These are phyloP conservation scores for Perilla frutescens DNA, from an alignment of 257 asterid genomes.

Conservation along the genomic window DNA sequence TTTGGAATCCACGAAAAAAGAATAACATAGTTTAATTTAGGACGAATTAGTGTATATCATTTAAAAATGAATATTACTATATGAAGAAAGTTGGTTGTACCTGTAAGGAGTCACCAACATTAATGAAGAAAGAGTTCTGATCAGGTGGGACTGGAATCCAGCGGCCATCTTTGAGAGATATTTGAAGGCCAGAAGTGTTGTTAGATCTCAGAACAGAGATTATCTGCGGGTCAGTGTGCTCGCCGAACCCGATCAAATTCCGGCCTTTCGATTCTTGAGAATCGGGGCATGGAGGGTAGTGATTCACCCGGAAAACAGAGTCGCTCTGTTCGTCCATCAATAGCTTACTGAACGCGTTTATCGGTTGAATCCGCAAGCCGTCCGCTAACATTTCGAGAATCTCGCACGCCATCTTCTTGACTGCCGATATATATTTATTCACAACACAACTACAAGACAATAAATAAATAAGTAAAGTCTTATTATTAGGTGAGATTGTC, in stretches of 20 bases:
- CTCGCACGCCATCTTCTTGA: constrained; percentile 68
- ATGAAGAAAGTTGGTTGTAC: constrained; percentile 36
- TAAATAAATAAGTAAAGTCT: too few relatives aligned
- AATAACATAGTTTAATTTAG: too few relatives aligned
- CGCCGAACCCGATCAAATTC: constrained; percentile 82
- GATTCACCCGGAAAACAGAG: constrained; percentile 76
- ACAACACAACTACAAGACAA: constrained; percentile 44
- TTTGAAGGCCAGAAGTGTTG: constrained; percentile 85
- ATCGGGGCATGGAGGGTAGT: constrained; percentile 74
- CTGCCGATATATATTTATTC: constrained; percentile 51
- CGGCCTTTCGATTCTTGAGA: constrained; percentile 34
- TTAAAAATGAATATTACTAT: too few relatives aligned
- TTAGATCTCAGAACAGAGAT: constrained; percentile 82
- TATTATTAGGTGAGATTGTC: too few relatives aligned
- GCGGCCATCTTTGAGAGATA: constrained; percentile 68
- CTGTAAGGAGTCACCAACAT: constrained; percentile 91
- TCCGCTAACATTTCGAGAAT: constrained; percentile 70
- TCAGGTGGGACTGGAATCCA: constrained; percentile 88
- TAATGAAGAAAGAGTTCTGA: constrained; percentile 74
- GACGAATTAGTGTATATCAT: too few relatives aligned
- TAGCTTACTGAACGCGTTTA: constrained; percentile 53
- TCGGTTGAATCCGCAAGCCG: constrained; percentile 47
- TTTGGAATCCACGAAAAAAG: too few relatives aligned
- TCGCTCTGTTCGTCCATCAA: constrained; percentile 73
- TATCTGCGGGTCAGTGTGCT: constrained; percentile 96